These are phyloP conservation scores for Phytopythium litorale DNA, from an alignment of 352 stramenopile genomes.

Conservation along the genomic window DNA sequence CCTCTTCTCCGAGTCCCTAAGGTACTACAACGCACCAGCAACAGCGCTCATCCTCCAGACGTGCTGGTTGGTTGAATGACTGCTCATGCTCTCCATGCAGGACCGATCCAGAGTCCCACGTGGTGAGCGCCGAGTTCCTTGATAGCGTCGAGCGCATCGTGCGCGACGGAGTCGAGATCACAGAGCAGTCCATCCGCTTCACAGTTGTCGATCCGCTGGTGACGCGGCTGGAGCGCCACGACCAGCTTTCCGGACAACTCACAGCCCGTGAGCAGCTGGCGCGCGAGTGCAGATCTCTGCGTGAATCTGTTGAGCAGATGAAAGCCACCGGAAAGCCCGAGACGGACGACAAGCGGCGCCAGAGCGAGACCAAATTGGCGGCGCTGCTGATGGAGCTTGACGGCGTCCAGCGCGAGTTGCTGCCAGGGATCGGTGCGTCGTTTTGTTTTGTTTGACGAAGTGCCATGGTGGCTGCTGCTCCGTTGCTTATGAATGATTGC, in stretches of 20 bases:
- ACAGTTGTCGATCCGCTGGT: constrained; percentile 66
- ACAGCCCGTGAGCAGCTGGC: constrained; percentile 17
- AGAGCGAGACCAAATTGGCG: constrained; percentile 33
- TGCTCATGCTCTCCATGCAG: constrained; percentile 5
- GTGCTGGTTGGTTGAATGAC: neutral
- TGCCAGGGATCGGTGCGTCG: constrained; percentile 33
- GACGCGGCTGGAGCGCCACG: constrained; percentile 46
- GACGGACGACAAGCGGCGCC: constrained; percentile 36
- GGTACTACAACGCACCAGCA: constrained; percentile 10
- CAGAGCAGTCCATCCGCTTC: constrained; percentile 79
- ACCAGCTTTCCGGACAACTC: constrained; percentile 37
- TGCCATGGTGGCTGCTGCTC: neutral
- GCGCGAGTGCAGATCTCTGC: constrained; percentile 17
- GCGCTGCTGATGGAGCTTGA: constrained; percentile 37
- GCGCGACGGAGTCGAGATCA: constrained; percentile 46
- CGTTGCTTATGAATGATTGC: neutral
- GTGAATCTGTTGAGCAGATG: constrained; percentile 25
- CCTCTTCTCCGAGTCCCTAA: constrained; percentile 52
- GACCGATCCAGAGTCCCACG: constrained; percentile 24
- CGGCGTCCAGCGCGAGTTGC: constrained; percentile 30
- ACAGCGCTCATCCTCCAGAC: neutral
- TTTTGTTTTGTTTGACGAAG: neutral
- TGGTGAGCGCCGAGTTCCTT: constrained; percentile 39
- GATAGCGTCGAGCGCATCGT: constrained; percentile 49
- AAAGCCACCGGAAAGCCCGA: constrained; percentile 23